Percentiles rank a stretch among this genome's conserved stretches.
These are phyloP conservation scores for Suhomyces sp. DNA, from an alignment of 805 yeast genomes.

Conservation along the genomic window DNA sequence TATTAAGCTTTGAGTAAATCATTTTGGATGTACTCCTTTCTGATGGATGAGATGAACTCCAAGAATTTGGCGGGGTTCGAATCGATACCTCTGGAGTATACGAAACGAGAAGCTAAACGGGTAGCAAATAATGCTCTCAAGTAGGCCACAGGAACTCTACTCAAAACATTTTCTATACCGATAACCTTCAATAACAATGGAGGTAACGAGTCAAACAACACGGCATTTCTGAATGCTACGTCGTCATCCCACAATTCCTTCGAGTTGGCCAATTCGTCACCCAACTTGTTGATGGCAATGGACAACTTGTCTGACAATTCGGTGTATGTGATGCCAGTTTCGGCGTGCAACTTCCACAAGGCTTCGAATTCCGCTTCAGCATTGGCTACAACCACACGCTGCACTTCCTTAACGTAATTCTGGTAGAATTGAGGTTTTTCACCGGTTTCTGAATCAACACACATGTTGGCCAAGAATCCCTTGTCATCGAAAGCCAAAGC, in stretches of 20 bases:
- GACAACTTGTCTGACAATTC: constrained; percentile 82
- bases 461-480: constrained; percentile 77
- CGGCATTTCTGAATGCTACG: constrained; percentile 67
- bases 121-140: constrained; percentile 87
- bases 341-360: constrained; percentile 72
- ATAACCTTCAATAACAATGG: constrained; percentile 61
- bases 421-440: constrained; percentile 71
- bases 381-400: constrained; percentile 66
- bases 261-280: constrained; percentile 79
- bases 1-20: constrained; percentile 24
- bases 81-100: constrained; percentile 75
- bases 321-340: constrained; percentile 60
- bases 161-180: constrained; percentile 64
- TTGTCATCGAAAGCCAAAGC: constrained; percentile 87
- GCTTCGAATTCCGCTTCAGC: constrained; percentile 85
- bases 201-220: constrained; percentile 78
- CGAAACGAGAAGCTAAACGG: constrained; percentile 78
- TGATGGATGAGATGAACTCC: constrained; percentile 61
- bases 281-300: constrained; percentile 75
- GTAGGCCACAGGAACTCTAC: constrained; percentile 83
- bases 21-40: constrained; percentile 40
- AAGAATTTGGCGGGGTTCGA: constrained; percentile 77
- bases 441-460: constrained; percentile 54
- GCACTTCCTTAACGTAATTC: constrained; percentile 82
- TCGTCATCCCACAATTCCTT: constrained; percentile 85